These are phyloP conservation scores for Plasmodium billcollinsi DNA, from an alignment of 169 alveolate species.

Conservation along the genomic window DNA sequence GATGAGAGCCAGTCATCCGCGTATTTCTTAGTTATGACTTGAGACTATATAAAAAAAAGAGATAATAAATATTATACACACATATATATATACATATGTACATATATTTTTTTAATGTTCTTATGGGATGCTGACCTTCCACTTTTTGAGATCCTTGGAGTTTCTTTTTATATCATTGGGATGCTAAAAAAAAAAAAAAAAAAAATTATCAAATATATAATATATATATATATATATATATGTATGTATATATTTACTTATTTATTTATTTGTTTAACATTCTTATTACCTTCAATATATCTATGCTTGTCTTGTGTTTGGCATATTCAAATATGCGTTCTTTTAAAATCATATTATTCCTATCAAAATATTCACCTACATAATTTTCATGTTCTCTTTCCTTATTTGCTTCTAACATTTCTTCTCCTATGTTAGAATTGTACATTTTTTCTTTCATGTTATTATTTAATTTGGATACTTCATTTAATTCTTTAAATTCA, in stretches of 20 bases:
- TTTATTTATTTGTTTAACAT: too few relatives aligned
- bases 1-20: constrained; percentile 73
- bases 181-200: constrained; percentile 16
- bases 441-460: constrained; percentile 11
- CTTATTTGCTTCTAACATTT: neutral
- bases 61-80: neutral
- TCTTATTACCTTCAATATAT: constrained; percentile 6
- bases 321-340: constrained; percentile 4
- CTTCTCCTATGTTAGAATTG: neutral
- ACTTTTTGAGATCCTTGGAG: constrained; percentile 22
- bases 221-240: constrained; percentile 1
- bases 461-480: constrained; percentile 23
- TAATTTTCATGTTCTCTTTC: neutral
- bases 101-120: neutral
- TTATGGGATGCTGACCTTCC: constrained; percentile 30
- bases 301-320: constrained; percentile 11
- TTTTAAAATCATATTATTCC: neutral
- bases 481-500: constrained; percentile 47
- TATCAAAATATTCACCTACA: neutral
- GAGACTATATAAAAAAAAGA: constrained; percentile 23
- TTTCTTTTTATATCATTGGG: constrained; percentile 39
- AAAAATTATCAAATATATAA: neutral
- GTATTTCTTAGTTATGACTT: constrained; percentile 27
- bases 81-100: neutral
- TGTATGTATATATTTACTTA: too few relatives aligned